Conservation (phyloP, 805 yeast genomes). For the Metschnikowia similis region DNA sequence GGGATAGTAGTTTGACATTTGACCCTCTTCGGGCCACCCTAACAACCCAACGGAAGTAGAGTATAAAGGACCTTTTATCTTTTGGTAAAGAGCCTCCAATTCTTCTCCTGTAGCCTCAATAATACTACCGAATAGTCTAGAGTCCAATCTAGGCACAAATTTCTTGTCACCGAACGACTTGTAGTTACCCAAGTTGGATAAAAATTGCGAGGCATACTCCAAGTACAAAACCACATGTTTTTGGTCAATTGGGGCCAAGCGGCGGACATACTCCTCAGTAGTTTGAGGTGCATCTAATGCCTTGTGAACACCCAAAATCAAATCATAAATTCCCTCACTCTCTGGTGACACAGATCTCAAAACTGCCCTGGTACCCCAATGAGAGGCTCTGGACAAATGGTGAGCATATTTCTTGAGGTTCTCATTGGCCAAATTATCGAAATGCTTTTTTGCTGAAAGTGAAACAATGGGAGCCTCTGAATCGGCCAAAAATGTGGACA, state of each 20-base stretch:
- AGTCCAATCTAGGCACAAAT: slow-evolving; percentile 63
- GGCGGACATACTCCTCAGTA: slow-evolving; percentile 36
- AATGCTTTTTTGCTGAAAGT: slow-evolving; percentile 63
- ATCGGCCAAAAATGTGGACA: slow-evolving; percentile 30
- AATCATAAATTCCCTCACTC: slow-evolving; percentile 69
- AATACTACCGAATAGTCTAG: slow-evolving; percentile 43
- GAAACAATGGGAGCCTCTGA: slow-evolving; percentile 40
- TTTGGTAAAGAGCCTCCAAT: slow-evolving; percentile 33
- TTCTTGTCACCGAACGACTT: slow-evolving; percentile 88
- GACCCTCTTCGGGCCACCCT: slow-evolving; percentile 79
- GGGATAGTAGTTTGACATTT: slow-evolving; percentile 69
- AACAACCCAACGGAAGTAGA: slow-evolving; percentile 47
- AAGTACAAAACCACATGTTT: slow-evolving; percentile 46
- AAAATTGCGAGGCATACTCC: slow-evolving; percentile 72
- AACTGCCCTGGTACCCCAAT: slow-evolving; percentile 76
- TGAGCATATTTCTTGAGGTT: slow-evolving; percentile 72
- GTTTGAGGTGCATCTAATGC: slow-evolving; percentile 41
- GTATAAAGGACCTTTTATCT: slow-evolving; percentile 49
- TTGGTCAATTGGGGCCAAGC: slow-evolving; percentile 27
- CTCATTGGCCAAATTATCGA: slow-evolving; percentile 54
- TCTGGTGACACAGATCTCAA: slow-evolving; percentile 80
- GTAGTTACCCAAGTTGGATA: slow-evolving; percentile 71
- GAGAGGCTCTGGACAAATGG: slow-evolving; percentile 77
- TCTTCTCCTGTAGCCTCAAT: slow-evolving; percentile 43
- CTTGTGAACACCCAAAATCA: slow-evolving; percentile 59